These are phyloP conservation scores for Trichophyton rubrum DNA, from an alignment of 2,329 filamentous ascomycete genomes.

Conservation along the genomic window DNA sequence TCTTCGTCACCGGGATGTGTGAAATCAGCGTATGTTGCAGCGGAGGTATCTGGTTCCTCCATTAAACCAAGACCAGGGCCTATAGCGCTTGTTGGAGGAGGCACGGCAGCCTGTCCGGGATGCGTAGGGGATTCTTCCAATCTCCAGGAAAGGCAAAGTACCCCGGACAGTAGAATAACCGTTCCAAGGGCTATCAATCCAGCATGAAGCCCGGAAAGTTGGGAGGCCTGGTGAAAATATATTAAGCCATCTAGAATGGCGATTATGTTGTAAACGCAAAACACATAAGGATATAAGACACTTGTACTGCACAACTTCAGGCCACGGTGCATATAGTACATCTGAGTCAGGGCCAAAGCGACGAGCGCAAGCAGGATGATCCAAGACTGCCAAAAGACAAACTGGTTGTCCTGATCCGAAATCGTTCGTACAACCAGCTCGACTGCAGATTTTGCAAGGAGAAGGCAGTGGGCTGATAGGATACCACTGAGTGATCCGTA, in stretches of 20 bases:
- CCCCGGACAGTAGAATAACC: conserved; percentile 69
- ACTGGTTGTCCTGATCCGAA: conserved; percentile 78
- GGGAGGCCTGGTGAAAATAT: conserved; percentile 82
- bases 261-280: conserved; percentile 98
- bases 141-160: conserved; percentile 86
- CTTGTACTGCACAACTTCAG: conserved; percentile 92
- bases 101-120: conserved; percentile 27
- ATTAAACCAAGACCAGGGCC: conserved; percentile 73
- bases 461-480: conserved; percentile 79
- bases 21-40: conserved; percentile 15
- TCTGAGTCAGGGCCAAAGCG: conserved; percentile 68
- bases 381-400: conserved; percentile 92
- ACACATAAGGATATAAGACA: conserved; percentile 90
- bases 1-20: conserved; percentile 26
- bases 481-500: conserved; percentile 89
- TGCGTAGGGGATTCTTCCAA: conserved; percentile 51
- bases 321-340: conserved; percentile 90
- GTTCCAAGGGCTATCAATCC: conserved; percentile 68
- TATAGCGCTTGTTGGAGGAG: conserved; percentile 48
- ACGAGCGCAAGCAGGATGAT: conserved; percentile 72
- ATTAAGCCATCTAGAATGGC: conserved; percentile 94
- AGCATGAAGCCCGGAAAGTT: conserved; percentile 63
- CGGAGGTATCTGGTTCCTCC: conserved; percentile 38
- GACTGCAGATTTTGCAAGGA: conserved; percentile 92
- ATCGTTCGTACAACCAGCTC: conserved; percentile 83